Evolutionary conservation across 768 basidiomycete species (phyloP).

Genomic region (Phylloporus sp.): DNA sequence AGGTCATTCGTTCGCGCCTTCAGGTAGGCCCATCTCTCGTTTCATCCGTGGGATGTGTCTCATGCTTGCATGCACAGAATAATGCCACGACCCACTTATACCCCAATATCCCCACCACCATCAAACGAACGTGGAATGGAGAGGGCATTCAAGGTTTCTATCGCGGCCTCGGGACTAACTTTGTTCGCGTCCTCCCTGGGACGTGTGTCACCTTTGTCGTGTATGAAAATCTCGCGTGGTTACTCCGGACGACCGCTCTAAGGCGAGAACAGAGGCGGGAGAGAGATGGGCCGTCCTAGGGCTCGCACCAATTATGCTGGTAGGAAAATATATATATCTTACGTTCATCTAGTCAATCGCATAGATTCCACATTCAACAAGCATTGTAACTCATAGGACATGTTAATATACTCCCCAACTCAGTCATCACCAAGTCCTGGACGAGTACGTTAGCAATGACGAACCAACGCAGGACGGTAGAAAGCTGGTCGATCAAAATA

Average conservation of each 20-base stretch:
- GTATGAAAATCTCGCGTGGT: slow-evolving; percentile 89
- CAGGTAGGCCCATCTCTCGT: slow-evolving; percentile 50
- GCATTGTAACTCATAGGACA: slow-evolving; percentile 2
- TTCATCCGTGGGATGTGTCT: not conserved
- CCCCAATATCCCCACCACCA: slow-evolving; percentile 78
- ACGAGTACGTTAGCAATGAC: slow-evolving; percentile 7
- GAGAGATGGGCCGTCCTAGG: slow-evolving; percentile 1
- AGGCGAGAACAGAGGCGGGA: slow-evolving; percentile 35
- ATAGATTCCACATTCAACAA: not conserved
- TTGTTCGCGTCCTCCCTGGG: slow-evolving; percentile 91
- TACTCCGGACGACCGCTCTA: slow-evolving; percentile 63
- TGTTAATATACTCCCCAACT: slow-evolving; percentile 5
- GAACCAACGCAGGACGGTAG: not conserved
- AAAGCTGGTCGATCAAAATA: slow-evolving; percentile 26
- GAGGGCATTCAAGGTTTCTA: slow-evolving; percentile 89
- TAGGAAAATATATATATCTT: slow-evolving; percentile 5
- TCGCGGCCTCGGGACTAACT: slow-evolving; percentile 89
- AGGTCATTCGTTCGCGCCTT: slow-evolving; percentile 90
- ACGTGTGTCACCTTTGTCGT: slow-evolving; percentile 98
- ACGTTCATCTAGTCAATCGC: slow-evolving; percentile 4
- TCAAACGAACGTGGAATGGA: slow-evolving; percentile 71
- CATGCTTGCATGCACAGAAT: slow-evolving; percentile 40
- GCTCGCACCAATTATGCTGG: not conserved
- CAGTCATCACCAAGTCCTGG: not conserved
- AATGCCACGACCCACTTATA: slow-evolving; percentile 63